Base-by-base conservation (phyloP, 345 rosid species). In the Eucalyptus erythrocorys region DNA sequence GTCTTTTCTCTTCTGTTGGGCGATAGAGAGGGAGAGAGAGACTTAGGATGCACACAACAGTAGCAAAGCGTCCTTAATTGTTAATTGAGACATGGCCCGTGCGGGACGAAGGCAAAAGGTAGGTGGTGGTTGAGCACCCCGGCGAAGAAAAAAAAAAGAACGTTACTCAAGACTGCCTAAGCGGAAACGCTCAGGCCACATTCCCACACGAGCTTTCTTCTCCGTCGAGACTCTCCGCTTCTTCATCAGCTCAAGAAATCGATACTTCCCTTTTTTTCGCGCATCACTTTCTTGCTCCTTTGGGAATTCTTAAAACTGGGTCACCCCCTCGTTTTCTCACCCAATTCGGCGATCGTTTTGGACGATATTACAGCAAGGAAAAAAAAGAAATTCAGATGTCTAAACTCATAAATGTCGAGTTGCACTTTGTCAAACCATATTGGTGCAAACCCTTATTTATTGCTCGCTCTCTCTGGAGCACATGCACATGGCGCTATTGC, bases 101-200 rank as follows among this genome's bases (percentile, higher is more conserved):
- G 22, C 27, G 48, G 37, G 48, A 27, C n/a, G 91, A 82, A 26
- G 85, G 48, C 8, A 89, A 87, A 85, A 48, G 90, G 88, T 91
- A n/a, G 94, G 94, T 92, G 91, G 93, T 90, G 71, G 94, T 93
- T 93, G 93, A 91, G 87, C 92, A 57, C 88, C 92, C 86, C 7
- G 79, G 51, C 5, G 85, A 87, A 64, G 89, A 89, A 88, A 90
- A 55, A 88, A 88, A 89, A 88, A 90, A 55, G 87, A 88, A 87
- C 87, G 22, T 87, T 26, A 40, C 47, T n/a, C 48, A 66, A 19
- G 84, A 76, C 47, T 76, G 30, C 84, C 84, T 11, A 1, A 26
- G 84, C 84, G 30, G 84, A 40, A 76, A 40, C 24, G 47, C 47
- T 37, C 47, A 3, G 47, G 84, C 57, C 57, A 51, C 81, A 27